Percentiles rank a stretch among this genome's conserved stretches.
These are phyloP conservation scores for Dunaliella sp. DNA, from an alignment of 139 green algal species.

Conservation along the genomic window DNA sequence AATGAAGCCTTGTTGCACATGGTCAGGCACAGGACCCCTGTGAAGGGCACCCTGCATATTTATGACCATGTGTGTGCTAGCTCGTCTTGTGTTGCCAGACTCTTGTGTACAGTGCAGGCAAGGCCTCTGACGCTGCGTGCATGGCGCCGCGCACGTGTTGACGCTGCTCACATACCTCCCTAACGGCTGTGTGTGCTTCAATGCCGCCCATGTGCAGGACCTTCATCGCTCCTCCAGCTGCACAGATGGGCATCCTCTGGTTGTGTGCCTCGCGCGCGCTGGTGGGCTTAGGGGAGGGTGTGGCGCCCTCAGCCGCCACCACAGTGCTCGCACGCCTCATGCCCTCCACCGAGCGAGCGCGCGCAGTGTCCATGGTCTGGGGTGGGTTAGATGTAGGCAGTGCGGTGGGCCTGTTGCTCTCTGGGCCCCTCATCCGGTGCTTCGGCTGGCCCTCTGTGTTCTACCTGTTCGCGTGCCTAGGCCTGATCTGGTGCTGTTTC, in stretches of 20 bases:
- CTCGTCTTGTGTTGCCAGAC: too few species aligned
- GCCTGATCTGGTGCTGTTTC: constrained; percentile 78
- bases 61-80: too few species aligned
- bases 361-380: constrained; percentile 88
- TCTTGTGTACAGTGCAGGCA: too few species aligned
- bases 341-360: constrained; percentile 65
- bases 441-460: constrained; percentile 96
- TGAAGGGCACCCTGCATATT: too few species aligned
- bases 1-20: too few species aligned
- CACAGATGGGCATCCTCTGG: constrained; percentile 67
- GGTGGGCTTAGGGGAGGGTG: constrained; percentile 93
- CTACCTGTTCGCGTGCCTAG: constrained; percentile 91
- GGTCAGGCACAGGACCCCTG: too few species aligned
- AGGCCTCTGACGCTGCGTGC: too few species aligned
- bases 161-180: too few species aligned
- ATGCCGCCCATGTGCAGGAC: too few species aligned
- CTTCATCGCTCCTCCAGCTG: constrained; percentile 77
- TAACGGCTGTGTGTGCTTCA: too few species aligned
- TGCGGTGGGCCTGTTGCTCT: constrained; percentile 81
- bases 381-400: constrained; percentile 90
- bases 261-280: constrained; percentile 85
- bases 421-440: constrained; percentile 78
- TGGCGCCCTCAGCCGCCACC: constrained; percentile 88
- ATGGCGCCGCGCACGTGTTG: too few species aligned
- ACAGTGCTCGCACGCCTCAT: constrained; percentile 78